Evolutionary conservation across 805 yeast genomes (phyloP), one percentile per base, ranked within the genome.

Genomic region (Maudiozyma serrabonitensis): DNA sequence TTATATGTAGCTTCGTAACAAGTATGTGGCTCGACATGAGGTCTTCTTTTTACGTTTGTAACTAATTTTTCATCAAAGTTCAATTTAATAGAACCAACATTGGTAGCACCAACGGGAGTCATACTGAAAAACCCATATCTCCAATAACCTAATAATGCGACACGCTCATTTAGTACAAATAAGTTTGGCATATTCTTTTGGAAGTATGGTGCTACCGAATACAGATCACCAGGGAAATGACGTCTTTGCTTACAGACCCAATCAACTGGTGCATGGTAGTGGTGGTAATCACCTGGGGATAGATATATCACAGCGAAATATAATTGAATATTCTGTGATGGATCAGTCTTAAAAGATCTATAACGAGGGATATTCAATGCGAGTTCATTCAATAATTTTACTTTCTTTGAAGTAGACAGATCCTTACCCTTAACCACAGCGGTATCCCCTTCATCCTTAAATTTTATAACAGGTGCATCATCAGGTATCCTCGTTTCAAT

Each of bases 101-200:
- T 93, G 2, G 99, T 93, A 23, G 99, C 99, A 13, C 99, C 99
- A 12, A 93, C 99, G 0, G 99, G 97, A 0, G 96, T 91, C 99
- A 93, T 93, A 55, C 95, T 84, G 71, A 93, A 93, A 60, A 93
- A 93, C 0, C 99, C 99, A 64, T 93, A 78, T 63, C 85, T 87
- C 99, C 99, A 93, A 60, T 87, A 82, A 1, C 99, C 99, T 50
- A 93, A 75, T 46, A 93, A 70, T 0, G 99, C 95, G 3, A 93
- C 99, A 58, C 99, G 78, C 69, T 93, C 99, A 64, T 93, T 93
- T 57, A 93, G 71, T 4, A 91, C 87, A 64, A 93, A 93, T 55
- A 93, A 75, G 39, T 93, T 91, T 48, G 84, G 83, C 50, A 93
- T 76, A 23, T 95, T 81, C 55, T 78, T 79, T 69, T 93, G 99